phyloP scores from a whole-genome alignment of 2,329 filamentous ascomycete genomes.

The Diaporthe citri region DNA sequence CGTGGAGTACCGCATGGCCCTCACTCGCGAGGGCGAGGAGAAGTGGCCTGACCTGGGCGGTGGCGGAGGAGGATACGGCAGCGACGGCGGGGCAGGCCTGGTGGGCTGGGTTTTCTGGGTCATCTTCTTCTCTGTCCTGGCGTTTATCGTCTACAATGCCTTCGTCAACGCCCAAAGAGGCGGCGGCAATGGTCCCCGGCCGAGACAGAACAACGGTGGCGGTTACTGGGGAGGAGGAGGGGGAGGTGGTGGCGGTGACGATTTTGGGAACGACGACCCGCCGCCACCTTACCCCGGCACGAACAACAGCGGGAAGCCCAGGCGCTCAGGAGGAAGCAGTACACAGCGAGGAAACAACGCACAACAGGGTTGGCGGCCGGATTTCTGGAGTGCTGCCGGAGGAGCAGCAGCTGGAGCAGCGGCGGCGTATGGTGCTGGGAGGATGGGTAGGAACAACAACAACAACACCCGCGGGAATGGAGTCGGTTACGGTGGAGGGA shows the following conservation, averaged over 20 bases:
- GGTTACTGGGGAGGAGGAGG: constrained; percentile 58
- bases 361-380: constrained; percentile 73
- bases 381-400: constrained; percentile 80
- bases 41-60: constrained; percentile 71
- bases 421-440: constrained; percentile 74
- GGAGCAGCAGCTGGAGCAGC: constrained; percentile 69
- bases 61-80: constrained; percentile 50
- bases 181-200: constrained; percentile 39
- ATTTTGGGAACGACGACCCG: constrained; percentile 56
- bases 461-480: constrained; percentile 45
- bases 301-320: constrained; percentile 45
- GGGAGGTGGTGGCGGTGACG: constrained; percentile 52
- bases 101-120: constrained; percentile 67
- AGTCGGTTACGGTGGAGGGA: constrained; percentile 23
- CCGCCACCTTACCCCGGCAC: constrained; percentile 66
- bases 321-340: constrained; percentile 11
- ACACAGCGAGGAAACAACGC: constrained; percentile 43
- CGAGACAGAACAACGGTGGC: constrained; percentile 55
- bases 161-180: constrained; percentile 48
- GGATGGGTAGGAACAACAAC: constrained; percentile 56
- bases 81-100: constrained; percentile 49
- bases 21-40: constrained; percentile 82
- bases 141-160: constrained; percentile 73
- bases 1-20: constrained; percentile 85
- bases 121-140: constrained; percentile 70